Base-by-base conservation (phyloP, 305 asterid species). In the Euphrasia arctica region DNA sequence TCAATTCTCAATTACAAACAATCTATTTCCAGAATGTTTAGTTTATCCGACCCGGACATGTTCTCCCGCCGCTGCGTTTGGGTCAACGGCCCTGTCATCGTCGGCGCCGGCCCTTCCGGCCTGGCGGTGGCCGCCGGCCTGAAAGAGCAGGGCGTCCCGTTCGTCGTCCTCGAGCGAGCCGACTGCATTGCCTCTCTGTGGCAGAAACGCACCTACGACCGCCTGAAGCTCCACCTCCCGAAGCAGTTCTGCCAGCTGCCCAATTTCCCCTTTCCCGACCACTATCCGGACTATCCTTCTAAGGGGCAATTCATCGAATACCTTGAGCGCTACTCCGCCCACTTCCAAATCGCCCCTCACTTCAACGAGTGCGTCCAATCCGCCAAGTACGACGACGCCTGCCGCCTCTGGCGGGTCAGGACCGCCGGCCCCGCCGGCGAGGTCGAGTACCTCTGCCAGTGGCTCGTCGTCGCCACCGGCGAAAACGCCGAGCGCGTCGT, bases 41-140 rank as follows among this genome's bases (percentile, higher is more conserved):
- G 34, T 34, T 34, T 5, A 4, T 34, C 80, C 31, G 83, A 79
- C 39, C 75, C 72, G n/a, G 82, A 85, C 63, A 77, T 78, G 69
- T 74, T 79, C 9, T 58, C 83, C 2, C 83, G 83, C 5, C 72
- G 92, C 15, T 84, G 93, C 39, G 89, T 91, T 4, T 84, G 97
- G 96, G 97, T 90, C 0, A 83, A 84, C 64, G 97, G 97, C 2
- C 96, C 96, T 4, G 88, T 85, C 31, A 85, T 90, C 51, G 92
- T 90, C 31, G 97, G 97, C 2, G 96, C 88, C 3, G 97, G 97
- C 13, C 95, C 95, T 0, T 90, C 97, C 0, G 97, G 97, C 10
- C 75, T 91, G 3, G 97, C 97, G 1, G 97, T 91, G 5, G 97
- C 91, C 11, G 95, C 96, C 9, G 93, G 95, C 55, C 75, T 91